These are phyloP conservation scores for Salix suchowensis DNA, from an alignment of 345 rosid genomes.

Conservation along the genomic window DNA sequence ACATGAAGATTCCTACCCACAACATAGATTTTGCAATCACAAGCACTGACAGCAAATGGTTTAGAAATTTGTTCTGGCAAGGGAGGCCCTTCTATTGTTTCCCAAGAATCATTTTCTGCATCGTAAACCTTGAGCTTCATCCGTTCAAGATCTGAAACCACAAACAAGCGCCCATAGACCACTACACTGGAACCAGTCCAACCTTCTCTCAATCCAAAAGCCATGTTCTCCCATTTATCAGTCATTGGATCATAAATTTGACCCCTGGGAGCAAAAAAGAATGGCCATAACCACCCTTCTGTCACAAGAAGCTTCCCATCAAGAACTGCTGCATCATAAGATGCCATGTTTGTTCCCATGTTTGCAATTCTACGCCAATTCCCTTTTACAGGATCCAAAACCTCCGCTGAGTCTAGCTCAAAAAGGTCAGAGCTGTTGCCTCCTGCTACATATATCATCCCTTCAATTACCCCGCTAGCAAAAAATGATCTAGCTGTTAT, in stretches of 20 bases:
- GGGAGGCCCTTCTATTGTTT: conserved; percentile 61
- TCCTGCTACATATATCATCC: conserved; percentile 78
- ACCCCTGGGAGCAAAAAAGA: conserved; percentile 75
- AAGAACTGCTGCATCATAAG: conserved; percentile 75
- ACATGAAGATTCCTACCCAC: conserved; percentile 69
- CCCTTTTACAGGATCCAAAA: conserved; percentile 61
- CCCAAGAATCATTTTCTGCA: conserved; percentile 61
- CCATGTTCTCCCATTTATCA: conserved; percentile 73
- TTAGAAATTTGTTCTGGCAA: conserved; percentile 81
- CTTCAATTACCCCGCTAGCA: conserved; percentile 64
- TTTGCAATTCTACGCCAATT: conserved; percentile 52
- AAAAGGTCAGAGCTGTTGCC: conserved; percentile 65
- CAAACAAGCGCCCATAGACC: conserved; percentile 59
- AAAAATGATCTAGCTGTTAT: conserved; percentile 68
- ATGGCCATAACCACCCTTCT: conserved; percentile 96
- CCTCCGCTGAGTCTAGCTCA: conserved; percentile 75
- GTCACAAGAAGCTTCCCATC: conserved; percentile 79
- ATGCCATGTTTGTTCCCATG: conserved; percentile 78
- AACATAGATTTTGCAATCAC: conserved; percentile 58
- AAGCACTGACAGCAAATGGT: conserved; percentile 71
- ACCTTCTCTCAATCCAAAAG: conserved; percentile 74
- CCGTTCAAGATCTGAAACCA: conserved; percentile 77
- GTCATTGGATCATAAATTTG: conserved; percentile 75
- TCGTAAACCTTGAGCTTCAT: conserved; percentile 91
- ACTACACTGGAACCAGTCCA: conserved; percentile 94